Conservation (phyloP, 306 rosid species). For the Pterocarpus santalinus region DNA sequence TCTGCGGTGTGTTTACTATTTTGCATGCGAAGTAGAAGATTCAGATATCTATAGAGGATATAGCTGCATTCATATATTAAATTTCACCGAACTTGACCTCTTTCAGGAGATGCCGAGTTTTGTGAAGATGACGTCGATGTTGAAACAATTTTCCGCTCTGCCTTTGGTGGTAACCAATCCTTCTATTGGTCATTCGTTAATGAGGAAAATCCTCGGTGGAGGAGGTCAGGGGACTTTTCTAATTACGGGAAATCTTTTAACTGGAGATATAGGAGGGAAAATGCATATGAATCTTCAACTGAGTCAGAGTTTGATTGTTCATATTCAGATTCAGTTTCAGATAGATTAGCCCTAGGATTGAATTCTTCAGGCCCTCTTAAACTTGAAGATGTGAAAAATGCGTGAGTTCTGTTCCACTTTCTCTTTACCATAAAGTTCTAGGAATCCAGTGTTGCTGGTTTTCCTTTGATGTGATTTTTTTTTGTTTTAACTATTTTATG, state of each 20-base stretch:
- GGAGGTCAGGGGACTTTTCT: constrained; percentile 61
- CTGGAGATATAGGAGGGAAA: constrained; percentile 58
- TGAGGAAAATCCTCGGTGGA: constrained; percentile 75
- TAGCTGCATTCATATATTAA: constrained; percentile 21
- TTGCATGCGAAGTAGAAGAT: constrained; percentile 28
- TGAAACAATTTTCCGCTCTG: constrained; percentile 66
- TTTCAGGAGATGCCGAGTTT: constrained; percentile 66
- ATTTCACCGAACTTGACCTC: constrained; percentile 34
- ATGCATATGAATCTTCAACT: constrained; percentile 57
- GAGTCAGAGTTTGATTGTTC: constrained; percentile 51
- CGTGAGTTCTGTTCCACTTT: constrained; percentile 62
- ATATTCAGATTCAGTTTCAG: constrained; percentile 51
- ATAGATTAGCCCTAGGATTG: constrained; percentile 86
- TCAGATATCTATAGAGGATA: constrained; percentile 15
- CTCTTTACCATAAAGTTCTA: neutral
- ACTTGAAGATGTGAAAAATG: constrained; percentile 81
- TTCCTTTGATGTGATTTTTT: neutral
- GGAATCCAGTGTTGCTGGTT: neutral
- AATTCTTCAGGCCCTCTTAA: constrained; percentile 76
- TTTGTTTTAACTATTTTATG: constrained; percentile 10
- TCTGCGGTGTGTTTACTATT: neutral
- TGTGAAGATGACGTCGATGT: constrained; percentile 69
- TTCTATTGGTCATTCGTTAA: constrained; percentile 75
- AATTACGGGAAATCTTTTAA: constrained; percentile 60
- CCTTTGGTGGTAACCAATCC: constrained; percentile 68